Evolutionary conservation across 2,329 filamentous ascomycete genomes (phyloP).

Genomic region (Colletotrichum siamense): DNA sequence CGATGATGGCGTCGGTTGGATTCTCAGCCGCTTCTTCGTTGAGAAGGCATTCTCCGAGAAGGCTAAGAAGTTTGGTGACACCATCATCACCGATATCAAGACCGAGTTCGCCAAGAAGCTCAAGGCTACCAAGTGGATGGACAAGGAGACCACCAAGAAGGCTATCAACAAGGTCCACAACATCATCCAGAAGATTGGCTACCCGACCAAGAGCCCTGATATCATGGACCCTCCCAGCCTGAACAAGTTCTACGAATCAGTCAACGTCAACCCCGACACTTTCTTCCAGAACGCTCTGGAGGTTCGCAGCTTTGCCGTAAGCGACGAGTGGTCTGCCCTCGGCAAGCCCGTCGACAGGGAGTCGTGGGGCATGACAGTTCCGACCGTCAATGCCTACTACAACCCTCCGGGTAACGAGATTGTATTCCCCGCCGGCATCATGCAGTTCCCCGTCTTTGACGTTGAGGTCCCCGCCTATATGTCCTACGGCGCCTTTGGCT

Average conservation of each 20-base stretch:
- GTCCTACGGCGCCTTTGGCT: conserved; percentile 72
- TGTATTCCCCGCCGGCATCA: conserved; percentile 72
- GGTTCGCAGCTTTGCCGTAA: conserved; percentile 52
- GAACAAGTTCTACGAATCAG: conserved; percentile 58
- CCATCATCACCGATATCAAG: conserved; percentile 75
- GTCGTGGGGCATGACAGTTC: conserved; percentile 65
- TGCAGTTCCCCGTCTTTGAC: conserved; percentile 72
- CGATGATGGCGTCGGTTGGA: conserved; percentile 68
- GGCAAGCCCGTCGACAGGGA: conserved; percentile 65
- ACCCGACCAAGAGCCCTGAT: conserved; percentile 67
- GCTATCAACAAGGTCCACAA: conserved; percentile 70
- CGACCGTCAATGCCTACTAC: conserved; percentile 72
- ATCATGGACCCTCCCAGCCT: conserved; percentile 63
- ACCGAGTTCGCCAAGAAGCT: conserved; percentile 67
- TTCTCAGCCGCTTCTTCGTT: conserved; percentile 73
- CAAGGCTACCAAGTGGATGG: conserved; percentile 68
- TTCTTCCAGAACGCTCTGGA: conserved; percentile 65
- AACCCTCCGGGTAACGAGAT: conserved; percentile 71
- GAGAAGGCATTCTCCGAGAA: conserved; percentile 71
- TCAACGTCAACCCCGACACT: conserved; percentile 53
- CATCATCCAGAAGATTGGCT: conserved; percentile 73
- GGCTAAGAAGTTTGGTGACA: conserved; percentile 70
- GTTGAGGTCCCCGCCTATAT: conserved; percentile 67
- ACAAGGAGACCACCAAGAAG: conserved; percentile 61
- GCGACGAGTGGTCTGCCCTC: conserved; percentile 60